Evolutionary conservation across 495 filamentous ascomycete genomes (phyloP).

Genomic region (Friedmanniomyces endolithicus): DNA sequence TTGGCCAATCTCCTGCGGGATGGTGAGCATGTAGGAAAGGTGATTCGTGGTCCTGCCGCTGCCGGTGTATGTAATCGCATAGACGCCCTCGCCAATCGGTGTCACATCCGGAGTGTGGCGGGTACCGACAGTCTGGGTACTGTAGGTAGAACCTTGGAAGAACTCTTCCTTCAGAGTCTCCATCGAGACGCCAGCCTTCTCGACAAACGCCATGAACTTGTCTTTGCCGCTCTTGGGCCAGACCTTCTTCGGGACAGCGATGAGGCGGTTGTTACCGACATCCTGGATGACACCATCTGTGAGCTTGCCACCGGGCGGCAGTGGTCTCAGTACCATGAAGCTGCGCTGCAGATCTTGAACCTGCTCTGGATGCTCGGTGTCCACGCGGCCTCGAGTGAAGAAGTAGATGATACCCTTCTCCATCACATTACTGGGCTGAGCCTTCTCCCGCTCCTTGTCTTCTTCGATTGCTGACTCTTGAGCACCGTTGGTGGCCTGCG

Average conservation of each 20-base stretch:
- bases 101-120: slow-evolving; percentile 59
- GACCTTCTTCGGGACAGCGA: slow-evolving; percentile 78
- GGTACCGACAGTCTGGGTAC: slow-evolving; percentile 63
- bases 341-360: slow-evolving; percentile 64
- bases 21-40: slow-evolving; percentile 69
- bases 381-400: slow-evolving; percentile 71
- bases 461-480: slow-evolving; percentile 19
- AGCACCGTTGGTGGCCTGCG: neutral
- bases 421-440: slow-evolving; percentile 58
- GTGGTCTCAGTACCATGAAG: slow-evolving; percentile 71
- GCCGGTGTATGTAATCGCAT: slow-evolving; percentile 64
- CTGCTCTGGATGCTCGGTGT: slow-evolving; percentile 55
- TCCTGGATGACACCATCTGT: slow-evolving; percentile 50
- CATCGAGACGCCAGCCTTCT: slow-evolving; percentile 56
- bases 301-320: slow-evolving; percentile 58
- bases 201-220: slow-evolving; percentile 72
- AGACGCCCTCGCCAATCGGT: slow-evolving; percentile 75
- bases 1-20: slow-evolving; percentile 57
- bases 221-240: slow-evolving; percentile 61
- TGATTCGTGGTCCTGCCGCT: slow-evolving; percentile 45
- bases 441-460: slow-evolving; percentile 38
- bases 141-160: slow-evolving; percentile 53
- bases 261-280: slow-evolving; percentile 52
- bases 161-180: slow-evolving; percentile 62
- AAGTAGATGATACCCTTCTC: slow-evolving; percentile 95